Percentiles rank a stretch among this genome's conserved stretches.
Conservation (phyloP, 352 stramenopile genomes). For the Elongisporangium anandrum region DNA sequence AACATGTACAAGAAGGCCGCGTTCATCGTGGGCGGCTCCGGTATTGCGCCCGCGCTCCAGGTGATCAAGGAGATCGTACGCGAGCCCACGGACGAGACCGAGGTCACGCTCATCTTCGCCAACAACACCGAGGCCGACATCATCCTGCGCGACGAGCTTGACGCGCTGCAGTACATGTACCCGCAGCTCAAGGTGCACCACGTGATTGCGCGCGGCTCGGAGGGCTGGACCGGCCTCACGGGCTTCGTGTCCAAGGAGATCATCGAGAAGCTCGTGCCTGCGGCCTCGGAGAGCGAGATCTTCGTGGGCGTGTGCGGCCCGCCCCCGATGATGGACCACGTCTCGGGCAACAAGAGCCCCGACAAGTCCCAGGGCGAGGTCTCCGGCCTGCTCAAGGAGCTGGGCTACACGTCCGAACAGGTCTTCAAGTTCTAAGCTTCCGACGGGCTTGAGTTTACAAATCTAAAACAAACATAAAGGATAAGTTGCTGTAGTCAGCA, state of each 20-base stretch:
- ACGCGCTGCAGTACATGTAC: constrained; percentile 54
- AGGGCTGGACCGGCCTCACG: constrained; percentile 45
- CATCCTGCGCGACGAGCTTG: constrained; percentile 76
- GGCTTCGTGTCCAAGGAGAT: constrained; percentile 73
- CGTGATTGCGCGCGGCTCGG: constrained; percentile 28
- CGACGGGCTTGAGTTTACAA: no score
- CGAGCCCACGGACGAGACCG: constrained; percentile 73
- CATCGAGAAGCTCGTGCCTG: constrained; percentile 62
- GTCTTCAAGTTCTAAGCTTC: constrained; percentile 75
- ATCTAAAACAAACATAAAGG: no score
- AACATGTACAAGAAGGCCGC: constrained; percentile 80
- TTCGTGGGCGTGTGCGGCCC: constrained; percentile 85
- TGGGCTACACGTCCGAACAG: constrained; percentile 48
- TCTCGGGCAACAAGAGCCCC: constrained; percentile 76
- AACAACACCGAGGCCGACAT: constrained; percentile 85
- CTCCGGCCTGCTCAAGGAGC: constrained; percentile 66
- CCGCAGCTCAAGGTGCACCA: constrained; percentile 63
- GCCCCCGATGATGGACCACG: constrained; percentile 71
- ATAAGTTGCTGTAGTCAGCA: no score
- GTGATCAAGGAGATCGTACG: constrained; percentile 72
- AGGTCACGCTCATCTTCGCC: constrained; percentile 76
- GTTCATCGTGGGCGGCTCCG: constrained; percentile 78
- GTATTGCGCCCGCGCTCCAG: constrained; percentile 77
- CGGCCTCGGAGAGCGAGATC: constrained; percentile 36
- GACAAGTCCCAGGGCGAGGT: constrained; percentile 78